phyloP scores from a whole-genome alignment of 441 rosid genomes.

The Theobroma grandiflorum region DNA sequence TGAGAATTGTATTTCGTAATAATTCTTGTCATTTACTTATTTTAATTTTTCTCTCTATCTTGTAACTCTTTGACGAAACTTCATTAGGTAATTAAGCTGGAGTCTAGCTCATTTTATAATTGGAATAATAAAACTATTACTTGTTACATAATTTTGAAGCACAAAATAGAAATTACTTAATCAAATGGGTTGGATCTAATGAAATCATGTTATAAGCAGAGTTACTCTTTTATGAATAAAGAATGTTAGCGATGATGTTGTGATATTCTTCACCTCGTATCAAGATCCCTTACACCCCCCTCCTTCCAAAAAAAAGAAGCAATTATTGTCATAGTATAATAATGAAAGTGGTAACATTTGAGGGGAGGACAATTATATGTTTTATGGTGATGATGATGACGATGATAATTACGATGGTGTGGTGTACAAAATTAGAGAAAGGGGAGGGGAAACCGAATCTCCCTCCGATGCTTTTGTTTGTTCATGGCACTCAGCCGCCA shows the following conservation, averaged over 20 bases:
- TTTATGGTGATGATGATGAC: neutral
- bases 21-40: too few species aligned
- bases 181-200: neutral
- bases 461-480: neutral
- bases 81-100: too few species aligned
- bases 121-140: neutral
- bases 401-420: neutral
- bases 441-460: neutral
- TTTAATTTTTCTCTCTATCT: neutral
- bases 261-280: neutral
- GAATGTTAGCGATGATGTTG: neutral
- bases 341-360: neutral
- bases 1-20: too few species aligned
- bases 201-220: neutral
- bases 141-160: neutral
- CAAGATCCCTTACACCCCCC: neutral
- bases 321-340: neutral
- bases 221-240: neutral
- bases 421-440: neutral
- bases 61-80: too few species aligned
- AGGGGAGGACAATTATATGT: neutral
- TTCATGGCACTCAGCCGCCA: constrained; percentile 55
- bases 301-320: neutral
- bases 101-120: too few species aligned
- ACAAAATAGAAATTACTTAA: neutral